Base-by-base conservation (phyloP, 2,329 filamentous ascomycete genomes). In the Pseudopyrenochaeta lycopersici region DNA sequence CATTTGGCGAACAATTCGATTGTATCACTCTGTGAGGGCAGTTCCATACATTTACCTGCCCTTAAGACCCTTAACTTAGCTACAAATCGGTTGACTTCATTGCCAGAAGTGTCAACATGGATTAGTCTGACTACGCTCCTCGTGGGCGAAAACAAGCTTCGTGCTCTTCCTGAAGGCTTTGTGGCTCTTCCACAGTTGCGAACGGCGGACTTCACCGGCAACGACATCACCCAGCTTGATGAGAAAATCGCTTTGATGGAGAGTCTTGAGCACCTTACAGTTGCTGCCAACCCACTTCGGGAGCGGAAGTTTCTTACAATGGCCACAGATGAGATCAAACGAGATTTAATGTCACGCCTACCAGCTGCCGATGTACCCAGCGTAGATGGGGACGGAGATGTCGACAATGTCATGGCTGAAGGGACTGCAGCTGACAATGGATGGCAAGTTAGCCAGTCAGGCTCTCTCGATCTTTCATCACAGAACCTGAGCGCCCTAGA, bases 211-310 rank as follows among this genome's bases (percentile, higher is more conserved):
- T 89, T 98, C 61, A 90, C 90, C 0, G 88, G 89, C 62, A 99
- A 99, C 68, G 87, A 95, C 59, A 86, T 99, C 42, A 86, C 86
- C 2, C 80, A 85, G 11, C 75, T 99, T 7, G 90, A 95, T 27
- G 84, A 91, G 0, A 88, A 87, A 60, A 85, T 98, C 52, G 90
- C 89, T 4, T 80, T 85, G 21, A 97, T 98, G 92, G 86, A 91
- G 5, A 87, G 78, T 39, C 78, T 99, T 9, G 83, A 87, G 17
- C 88, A 88, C 70, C 84, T 98, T 36, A 87, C 88, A 4, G 81
- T 99, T 29, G 88, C 88, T 38, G 92, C 92, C n/a, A 99, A 99
- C 67, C 95, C 95, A 0, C 79, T 99, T 12, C 84, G 90, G 12
- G 92, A 97, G 71, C 92, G 90, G 71, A 97, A 92, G 71, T 92